phyloP scores from a whole-genome alignment of 2,329 filamentous ascomycete genomes.

The Trichoderma afroharzianum region DNA sequence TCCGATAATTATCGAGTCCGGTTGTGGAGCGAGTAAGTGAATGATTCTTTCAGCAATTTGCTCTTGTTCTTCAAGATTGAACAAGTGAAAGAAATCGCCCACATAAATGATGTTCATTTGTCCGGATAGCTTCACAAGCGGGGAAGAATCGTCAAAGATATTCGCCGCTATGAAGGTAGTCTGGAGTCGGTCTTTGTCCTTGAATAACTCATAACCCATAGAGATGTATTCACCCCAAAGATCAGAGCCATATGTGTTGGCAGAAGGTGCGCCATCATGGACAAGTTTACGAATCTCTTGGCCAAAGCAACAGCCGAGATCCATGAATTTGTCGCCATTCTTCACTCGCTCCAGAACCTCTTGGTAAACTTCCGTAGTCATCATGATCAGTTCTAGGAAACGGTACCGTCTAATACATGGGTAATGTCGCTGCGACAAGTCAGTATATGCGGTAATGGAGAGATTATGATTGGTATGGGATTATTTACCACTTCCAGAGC shows the following conservation, averaged over 20 bases:
- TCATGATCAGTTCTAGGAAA: neutral
- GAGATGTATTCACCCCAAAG: neutral
- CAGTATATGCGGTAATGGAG: neutral
- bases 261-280: neutral
- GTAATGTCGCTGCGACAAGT: neutral
- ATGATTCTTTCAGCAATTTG: neutral
- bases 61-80: neutral
- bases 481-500: neutral
- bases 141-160: neutral
- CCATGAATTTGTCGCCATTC: neutral
- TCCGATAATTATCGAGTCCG: neutral
- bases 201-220: neutral
- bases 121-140: neutral
- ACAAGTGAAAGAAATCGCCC: neutral
- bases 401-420: neutral
- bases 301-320: neutral
- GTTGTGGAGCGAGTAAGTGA: neutral
- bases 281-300: constrained; percentile 1
- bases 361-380: neutral
- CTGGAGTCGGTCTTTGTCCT: neutral
- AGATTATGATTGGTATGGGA: neutral
- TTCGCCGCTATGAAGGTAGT: neutral
- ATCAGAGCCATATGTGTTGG: neutral
- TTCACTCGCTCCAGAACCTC: neutral
- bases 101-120: neutral